A percentile compares a stretch with the other conserved stretches of the same genome.
Conservation (phyloP, 179 eudicot genomes). For the Spinacia oleracea region DNA sequence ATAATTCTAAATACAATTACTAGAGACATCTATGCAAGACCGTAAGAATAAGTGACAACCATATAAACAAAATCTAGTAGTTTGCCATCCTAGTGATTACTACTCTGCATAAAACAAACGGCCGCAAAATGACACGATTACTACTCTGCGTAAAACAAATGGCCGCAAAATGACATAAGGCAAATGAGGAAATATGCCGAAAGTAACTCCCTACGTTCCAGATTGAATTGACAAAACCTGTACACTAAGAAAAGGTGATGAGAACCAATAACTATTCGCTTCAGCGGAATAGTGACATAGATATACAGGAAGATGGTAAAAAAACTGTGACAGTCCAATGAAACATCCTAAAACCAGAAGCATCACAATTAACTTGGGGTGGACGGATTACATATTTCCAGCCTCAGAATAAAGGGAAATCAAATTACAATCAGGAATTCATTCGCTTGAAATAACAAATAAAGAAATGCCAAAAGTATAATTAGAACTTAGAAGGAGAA, state of each 20-base stretch:
- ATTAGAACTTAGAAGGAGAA: background rate
- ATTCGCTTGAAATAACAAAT: background rate
- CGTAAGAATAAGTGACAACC: background rate
- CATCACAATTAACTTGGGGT: background rate
- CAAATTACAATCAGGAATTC: background rate
- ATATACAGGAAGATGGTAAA: background rate
- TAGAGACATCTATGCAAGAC: background rate
- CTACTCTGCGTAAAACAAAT: background rate
- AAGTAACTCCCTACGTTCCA: background rate
- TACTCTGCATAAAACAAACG: background rate
- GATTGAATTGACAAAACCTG: background rate
- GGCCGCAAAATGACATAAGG: background rate
- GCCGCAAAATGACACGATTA: background rate
- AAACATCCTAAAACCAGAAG: background rate
- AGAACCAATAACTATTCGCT: background rate
- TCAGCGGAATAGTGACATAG: background rate
- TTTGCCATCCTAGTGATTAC: background rate
- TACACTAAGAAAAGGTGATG: background rate
- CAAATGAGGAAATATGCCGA: background rate
- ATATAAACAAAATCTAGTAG: background rate
- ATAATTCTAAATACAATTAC: background rate
- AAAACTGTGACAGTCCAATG: background rate
- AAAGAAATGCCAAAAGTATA: background rate
- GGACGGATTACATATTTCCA: background rate
- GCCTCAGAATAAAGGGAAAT: background rate